These are phyloP conservation scores for Blastocladiella emersonii DNA, from an alignment of 371 early-diverging fungal species.

Conservation along the genomic window DNA sequence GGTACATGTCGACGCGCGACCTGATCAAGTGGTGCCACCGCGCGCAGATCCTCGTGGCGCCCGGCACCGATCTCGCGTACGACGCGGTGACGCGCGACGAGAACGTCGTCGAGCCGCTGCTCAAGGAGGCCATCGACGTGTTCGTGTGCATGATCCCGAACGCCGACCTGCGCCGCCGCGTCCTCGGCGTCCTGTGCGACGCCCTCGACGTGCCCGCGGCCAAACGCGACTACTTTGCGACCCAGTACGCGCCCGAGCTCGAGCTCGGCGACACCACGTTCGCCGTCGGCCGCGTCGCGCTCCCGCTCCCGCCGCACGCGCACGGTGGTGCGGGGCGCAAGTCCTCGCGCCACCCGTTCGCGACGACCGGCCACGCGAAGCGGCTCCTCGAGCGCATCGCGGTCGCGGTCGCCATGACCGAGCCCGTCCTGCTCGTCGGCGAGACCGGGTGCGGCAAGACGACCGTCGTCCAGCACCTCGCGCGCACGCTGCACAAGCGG, in stretches of 20 bases:
- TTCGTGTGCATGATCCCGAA: conserved; percentile 74
- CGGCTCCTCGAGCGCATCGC: conserved; percentile 73
- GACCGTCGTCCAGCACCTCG: conserved; percentile 90
- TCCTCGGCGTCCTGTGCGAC: conserved; percentile 49
- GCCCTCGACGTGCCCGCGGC: conserved; percentile 55
- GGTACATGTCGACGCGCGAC: conserved; percentile 42
- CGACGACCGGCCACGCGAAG: conserved; percentile 55
- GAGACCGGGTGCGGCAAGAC: conserved; percentile 99
- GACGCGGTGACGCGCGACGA: background rate
- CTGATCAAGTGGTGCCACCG: conserved; percentile 78
- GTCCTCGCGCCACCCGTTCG: background rate
- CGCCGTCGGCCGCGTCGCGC: conserved; percentile 51
- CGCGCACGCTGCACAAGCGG: conserved; percentile 56
- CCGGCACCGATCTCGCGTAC: background rate
- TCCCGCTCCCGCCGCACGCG: conserved; percentile 20
- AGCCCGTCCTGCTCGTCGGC: conserved; percentile 90
- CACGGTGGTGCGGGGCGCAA: too few relatives aligned
- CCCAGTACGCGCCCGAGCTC: conserved; percentile 53
- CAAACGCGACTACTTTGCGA: conserved; percentile 54
- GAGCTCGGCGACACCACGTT: conserved; percentile 28
- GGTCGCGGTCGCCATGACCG: conserved; percentile 53
- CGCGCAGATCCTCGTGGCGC: conserved; percentile 31
- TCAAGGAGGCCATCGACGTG: conserved; percentile 68
- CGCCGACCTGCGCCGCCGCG: conserved; percentile 41
- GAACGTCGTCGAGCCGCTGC: conserved; percentile 18